Conservation (phyloP, 805 yeast species). For the Candida suzukii region DNA sequence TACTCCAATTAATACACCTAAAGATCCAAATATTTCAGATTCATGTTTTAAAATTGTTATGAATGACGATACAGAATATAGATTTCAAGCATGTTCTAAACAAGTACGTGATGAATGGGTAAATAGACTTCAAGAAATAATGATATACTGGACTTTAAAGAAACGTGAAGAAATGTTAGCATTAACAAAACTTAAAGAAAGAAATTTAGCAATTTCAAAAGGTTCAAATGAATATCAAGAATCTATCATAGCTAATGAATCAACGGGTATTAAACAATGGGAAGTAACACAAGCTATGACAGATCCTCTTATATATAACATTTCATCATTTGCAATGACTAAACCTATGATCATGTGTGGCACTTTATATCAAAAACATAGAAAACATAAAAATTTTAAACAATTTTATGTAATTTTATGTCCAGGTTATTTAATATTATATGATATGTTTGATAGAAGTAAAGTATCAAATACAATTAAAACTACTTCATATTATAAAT, state of each 20-base stretch:
- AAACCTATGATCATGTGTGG: constrained; percentile 62
- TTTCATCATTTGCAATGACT: constrained; percentile 51
- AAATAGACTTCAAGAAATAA: constrained; percentile 33
- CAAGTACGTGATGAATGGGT: constrained; percentile 61
- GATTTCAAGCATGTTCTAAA: constrained; percentile 49
- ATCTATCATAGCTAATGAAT: constrained; percentile 38
- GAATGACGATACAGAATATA: constrained; percentile 36
- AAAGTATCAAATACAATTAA: constrained; percentile 33
- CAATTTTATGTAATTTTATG: constrained; percentile 57
- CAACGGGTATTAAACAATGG: constrained; percentile 36
- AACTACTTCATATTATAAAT: constrained; percentile 42
- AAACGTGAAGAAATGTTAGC: constrained; percentile 32
- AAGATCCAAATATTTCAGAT: constrained; percentile 26
- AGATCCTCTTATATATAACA: constrained; percentile 45
- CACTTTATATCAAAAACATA: constrained; percentile 57
- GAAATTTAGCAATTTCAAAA: constrained; percentile 40
- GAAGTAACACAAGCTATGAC: constrained; percentile 45
- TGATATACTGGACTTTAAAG: constrained; percentile 53
- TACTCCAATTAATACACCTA: constrained; percentile 8
- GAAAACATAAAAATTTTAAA: constrained; percentile 60
- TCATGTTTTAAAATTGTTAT: constrained; percentile 48
- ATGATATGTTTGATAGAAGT: constrained; percentile 41
- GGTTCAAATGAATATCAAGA: constrained; percentile 49
- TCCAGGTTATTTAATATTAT: constrained; percentile 64
- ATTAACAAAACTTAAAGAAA: constrained; percentile 29